phyloP scores from a whole-genome alignment of 345 rosid species.

The Tarenaya hassleriana region DNA sequence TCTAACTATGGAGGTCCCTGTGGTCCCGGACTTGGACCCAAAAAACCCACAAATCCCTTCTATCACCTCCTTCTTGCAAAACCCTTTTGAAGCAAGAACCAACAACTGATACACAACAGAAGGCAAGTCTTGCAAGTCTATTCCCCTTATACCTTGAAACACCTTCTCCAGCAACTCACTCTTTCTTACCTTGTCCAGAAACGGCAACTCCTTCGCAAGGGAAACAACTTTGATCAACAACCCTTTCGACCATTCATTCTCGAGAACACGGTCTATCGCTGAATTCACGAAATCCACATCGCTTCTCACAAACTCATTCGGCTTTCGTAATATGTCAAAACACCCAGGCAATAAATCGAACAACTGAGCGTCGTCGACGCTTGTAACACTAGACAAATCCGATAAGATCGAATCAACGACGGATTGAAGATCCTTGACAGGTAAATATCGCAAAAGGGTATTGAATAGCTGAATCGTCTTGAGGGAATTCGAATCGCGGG shows the following conservation, averaged over 20 bases:
- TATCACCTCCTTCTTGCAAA: conserved; percentile 60
- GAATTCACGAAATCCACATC: conserved; percentile 34
- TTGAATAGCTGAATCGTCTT: conserved; percentile 49
- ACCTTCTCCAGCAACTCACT: conserved; percentile 60
- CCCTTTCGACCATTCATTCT: conserved; percentile 56
- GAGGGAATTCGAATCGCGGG: conserved; percentile 55
- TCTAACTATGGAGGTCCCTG: conserved; percentile 45
- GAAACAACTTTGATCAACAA: conserved; percentile 53
- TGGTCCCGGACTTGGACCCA: conserved; percentile 45
- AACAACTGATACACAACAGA: conserved; percentile 62
- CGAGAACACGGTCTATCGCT: conserved; percentile 37
- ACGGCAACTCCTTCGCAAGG: conserved; percentile 46
- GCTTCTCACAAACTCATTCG: conserved; percentile 31
- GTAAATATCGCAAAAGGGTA: conserved; percentile 36
- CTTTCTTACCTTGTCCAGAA: conserved; percentile 47
- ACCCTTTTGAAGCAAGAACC: conserved; percentile 74
- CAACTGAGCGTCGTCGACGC: conserved; percentile 61
- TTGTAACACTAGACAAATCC: conserved; percentile 20
- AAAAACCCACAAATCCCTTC: conserved; percentile 64
- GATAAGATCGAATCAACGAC: conserved; percentile 38
- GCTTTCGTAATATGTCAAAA: conserved; percentile 35
- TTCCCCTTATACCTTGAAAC: conserved; percentile 44
- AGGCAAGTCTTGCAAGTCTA: conserved; percentile 77
- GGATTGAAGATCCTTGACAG: conserved; percentile 32
- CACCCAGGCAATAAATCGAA: conserved; percentile 65